Evolutionary conservation across 2,329 filamentous ascomycete species (phyloP), one percentile per base, ranked within the genome.

Genomic region (Ilyonectria mors-panacis): DNA sequence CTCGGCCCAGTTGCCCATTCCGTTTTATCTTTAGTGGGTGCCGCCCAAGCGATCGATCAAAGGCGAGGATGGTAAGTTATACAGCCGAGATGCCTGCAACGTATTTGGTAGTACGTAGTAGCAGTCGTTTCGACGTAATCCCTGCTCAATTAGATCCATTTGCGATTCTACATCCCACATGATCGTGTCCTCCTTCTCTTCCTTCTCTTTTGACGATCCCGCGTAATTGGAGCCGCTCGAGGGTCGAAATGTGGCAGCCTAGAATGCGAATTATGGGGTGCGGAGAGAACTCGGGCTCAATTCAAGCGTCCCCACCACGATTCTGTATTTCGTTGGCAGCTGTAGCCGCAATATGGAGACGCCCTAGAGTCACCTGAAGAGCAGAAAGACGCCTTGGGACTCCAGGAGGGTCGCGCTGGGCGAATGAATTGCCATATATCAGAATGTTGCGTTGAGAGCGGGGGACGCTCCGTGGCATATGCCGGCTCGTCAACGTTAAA

Each of bases 341-440:
- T 50, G 42, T 33, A 73, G 58, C 71, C 68, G 68, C 60, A 64
- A 19, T 63, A 68, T 66, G 55, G 67, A 70, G 69, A 56, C 67
- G 69, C 62, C 42, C 30, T 19, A 45, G 33, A 56, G 48, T 26
- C 42, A 59, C 57, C 50, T 28, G 70, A 67, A 61, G 59, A 28
- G 61, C 65, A 23, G 39, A 53, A 57, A 48, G 42, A 55, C n/a
- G 21, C 23, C 42, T 21, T 48, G 47, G 35, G 28, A 42, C 39
- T 33, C 28, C 70, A 26, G 50, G 71, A 70, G 48, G 68, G 59
- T 53, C 61, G 63, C 70, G 56, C 58, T 66, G 69, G 70, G 61
- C 69, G 50, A 68, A 66, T 66, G 54, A 59, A 58, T 33, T 57
- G 50, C 28, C 30, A 53, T 54, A 47, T 45, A 12, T 10, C 8